A percentile compares a stretch with the other conserved stretches of the same genome.
phyloP scores from a whole-genome alignment of 768 basidiomycete species.

The Fomitopsis pulvina region DNA sequence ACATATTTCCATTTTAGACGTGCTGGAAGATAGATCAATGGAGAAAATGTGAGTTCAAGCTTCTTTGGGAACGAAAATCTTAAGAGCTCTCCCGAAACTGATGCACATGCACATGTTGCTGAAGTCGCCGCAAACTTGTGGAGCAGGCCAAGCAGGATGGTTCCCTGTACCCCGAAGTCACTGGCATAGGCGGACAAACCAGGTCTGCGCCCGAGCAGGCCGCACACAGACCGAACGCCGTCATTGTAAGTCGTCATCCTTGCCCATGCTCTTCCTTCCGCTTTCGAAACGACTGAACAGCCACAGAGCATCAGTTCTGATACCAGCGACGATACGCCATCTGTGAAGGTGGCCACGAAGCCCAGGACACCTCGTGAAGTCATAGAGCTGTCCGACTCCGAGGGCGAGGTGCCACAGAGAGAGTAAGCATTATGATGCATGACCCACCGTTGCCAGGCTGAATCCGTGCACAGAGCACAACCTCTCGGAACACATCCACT shows the following conservation, averaged over 20 bases:
- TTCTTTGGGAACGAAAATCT: no score
- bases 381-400: conserved; percentile 19
- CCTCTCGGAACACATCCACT: no score
- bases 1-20: no score
- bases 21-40: no score
- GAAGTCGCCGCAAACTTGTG: not conserved
- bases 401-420: conserved; percentile 12
- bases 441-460: not conserved
- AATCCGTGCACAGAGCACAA: no score
- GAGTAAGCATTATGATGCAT: conserved; percentile 4
- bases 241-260: no score
- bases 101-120: not conserved
- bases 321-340: not conserved
- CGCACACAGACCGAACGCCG: not conserved
- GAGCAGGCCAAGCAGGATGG: not conserved
- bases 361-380: not conserved
- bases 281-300: no score
- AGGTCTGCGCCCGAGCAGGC: not conserved
- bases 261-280: no score
- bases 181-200: not conserved
- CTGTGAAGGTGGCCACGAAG: not conserved
- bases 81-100: no score
- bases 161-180: not conserved
- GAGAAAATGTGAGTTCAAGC: no score
- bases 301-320: not conserved